Conservation (phyloP, 2,329 filamentous ascomycete species). For the Proliferodiscus dingleyae region DNA sequence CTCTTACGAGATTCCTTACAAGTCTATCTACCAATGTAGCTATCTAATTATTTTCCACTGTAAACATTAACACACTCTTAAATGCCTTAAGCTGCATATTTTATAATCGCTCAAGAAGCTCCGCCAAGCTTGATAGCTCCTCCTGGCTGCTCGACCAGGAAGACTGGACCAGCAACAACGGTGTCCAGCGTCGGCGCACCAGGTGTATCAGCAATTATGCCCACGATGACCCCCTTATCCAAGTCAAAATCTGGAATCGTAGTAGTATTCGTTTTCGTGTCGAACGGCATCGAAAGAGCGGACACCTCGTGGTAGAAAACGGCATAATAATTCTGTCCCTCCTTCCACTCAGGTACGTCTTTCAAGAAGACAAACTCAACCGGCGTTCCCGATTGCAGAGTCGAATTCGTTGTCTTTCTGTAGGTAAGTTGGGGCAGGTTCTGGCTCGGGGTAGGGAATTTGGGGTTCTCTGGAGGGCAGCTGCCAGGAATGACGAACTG, state of each 20-base stretch:
- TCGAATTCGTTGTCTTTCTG: slow-evolving; percentile 23
- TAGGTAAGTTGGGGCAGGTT: slow-evolving; percentile 31
- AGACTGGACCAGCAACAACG: slow-evolving; percentile 37
- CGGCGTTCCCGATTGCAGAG: slow-evolving; percentile 30
- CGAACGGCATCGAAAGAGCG: slow-evolving; percentile 35
- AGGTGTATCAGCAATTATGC: slow-evolving; percentile 33
- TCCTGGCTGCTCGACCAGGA: slow-evolving; percentile 35
- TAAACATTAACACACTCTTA: too few species aligned
- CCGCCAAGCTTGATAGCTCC: slow-evolving; percentile 21
- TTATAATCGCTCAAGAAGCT: too few species aligned
- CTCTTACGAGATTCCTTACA: too few species aligned
- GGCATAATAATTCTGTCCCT: slow-evolving; percentile 33
- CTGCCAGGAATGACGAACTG: slow-evolving; percentile 29
- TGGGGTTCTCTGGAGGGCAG: slow-evolving; percentile 35
- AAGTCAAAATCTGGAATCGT: slow-evolving; percentile 35
- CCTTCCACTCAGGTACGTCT: slow-evolving; percentile 26
- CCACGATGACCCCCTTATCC: slow-evolving; percentile 34
- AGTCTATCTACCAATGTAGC: too few species aligned
- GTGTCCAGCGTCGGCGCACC: slow-evolving; percentile 35
- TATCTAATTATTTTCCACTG: too few species aligned
- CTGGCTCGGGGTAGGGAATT: slow-evolving; percentile 36
- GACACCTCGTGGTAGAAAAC: slow-evolving; percentile 38
- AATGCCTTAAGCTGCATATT: too few species aligned
- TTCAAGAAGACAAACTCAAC: slow-evolving; percentile 32
- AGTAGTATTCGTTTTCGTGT: slow-evolving; percentile 32